These are phyloP conservation scores for Yamadazyma atlantica DNA, from an alignment of 1,139 yeast species.

Conservation along the genomic window DNA sequence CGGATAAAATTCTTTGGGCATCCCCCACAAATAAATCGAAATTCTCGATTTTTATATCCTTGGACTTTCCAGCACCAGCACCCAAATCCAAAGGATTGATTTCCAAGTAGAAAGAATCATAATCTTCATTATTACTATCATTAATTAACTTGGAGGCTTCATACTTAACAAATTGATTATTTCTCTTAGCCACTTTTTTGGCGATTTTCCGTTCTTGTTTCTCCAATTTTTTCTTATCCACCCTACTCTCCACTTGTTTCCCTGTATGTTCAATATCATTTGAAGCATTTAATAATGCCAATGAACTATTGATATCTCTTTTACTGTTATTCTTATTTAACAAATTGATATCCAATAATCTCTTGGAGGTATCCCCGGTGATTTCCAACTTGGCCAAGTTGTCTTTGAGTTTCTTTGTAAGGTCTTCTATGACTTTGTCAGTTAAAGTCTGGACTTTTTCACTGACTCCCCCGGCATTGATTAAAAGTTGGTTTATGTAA, in stretches of 20 bases:
- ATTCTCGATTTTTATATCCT: slow-evolving; percentile 89
- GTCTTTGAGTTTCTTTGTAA: slow-evolving; percentile 58
- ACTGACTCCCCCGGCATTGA: slow-evolving; percentile 77
- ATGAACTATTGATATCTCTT: slow-evolving; percentile 69
- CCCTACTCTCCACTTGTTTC: slow-evolving; percentile 88
- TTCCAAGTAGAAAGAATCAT: slow-evolving; percentile 91
- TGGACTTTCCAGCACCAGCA: slow-evolving; percentile 88
- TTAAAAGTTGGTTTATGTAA: slow-evolving; percentile 62
- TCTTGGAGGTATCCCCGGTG: slow-evolving; percentile 80
- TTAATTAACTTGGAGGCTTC: slow-evolving; percentile 88
- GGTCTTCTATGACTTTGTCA: slow-evolving; percentile 42
- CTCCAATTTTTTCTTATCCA: slow-evolving; percentile 92
- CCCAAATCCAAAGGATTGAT: slow-evolving; percentile 94
- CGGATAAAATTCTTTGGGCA: slow-evolving; percentile 88
- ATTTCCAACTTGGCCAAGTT: slow-evolving; percentile 69
- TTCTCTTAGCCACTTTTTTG: slow-evolving; percentile 92
- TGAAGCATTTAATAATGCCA: slow-evolving; percentile 71
- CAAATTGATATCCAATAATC: slow-evolving; percentile 69
- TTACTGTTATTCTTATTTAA: slow-evolving; percentile 58
- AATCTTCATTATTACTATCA: slow-evolving; percentile 65
- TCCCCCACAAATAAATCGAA: slow-evolving; percentile 95
- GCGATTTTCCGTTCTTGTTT: slow-evolving; percentile 97
- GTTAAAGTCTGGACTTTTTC: slow-evolving; percentile 54
- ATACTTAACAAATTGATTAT: slow-evolving; percentile 81
- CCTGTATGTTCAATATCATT: slow-evolving; percentile 90